Percentiles rank a stretch among this genome's conserved stretches.
Evolutionary conservation across 192 early-diverging fungal species (phyloP).

Genomic region (Backusella westeae): DNA sequence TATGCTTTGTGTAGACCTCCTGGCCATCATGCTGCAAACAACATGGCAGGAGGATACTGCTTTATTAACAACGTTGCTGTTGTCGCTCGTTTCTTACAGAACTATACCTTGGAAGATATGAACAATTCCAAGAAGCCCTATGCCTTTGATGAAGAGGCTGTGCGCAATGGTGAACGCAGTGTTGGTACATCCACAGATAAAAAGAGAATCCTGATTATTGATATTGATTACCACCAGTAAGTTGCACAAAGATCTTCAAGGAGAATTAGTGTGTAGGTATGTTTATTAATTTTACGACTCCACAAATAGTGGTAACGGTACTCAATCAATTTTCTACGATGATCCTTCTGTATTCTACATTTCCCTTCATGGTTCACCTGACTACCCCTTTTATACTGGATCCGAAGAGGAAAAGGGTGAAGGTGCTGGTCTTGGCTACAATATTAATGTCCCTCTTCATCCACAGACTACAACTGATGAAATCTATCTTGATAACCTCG

Average conservation of each 20-base stretch:
- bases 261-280: not conserved
- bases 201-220: slow-evolving; percentile 48
- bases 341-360: slow-evolving; percentile 59
- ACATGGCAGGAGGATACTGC: slow-evolving; percentile 54
- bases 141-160: not conserved
- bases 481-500: slow-evolving; percentile 51
- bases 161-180: not conserved
- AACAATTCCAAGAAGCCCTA: not conserved
- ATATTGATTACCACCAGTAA: slow-evolving; percentile 60
- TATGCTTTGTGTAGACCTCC: slow-evolving; percentile 56
- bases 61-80: slow-evolving; percentile 55
- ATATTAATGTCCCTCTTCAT: slow-evolving; percentile 63
- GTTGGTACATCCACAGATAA: slow-evolving; percentile 3
- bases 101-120: slow-evolving; percentile 30
- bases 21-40: slow-evolving; percentile 54
- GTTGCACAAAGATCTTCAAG: not conserved
- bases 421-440: slow-evolving; percentile 61
- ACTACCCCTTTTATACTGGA: slow-evolving; percentile 69
- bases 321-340: slow-evolving; percentile 53
- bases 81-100: slow-evolving; percentile 43
- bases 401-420: slow-evolving; percentile 49
- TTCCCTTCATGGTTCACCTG: slow-evolving; percentile 55
- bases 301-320: slow-evolving; percentile 49
- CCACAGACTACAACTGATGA: slow-evolving; percentile 51
- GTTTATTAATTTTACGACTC: too few relatives aligned